These are phyloP conservation scores for Tylopilus subfusipes DNA, from an alignment of 768 basidiomycete species.

Conservation along the genomic window DNA sequence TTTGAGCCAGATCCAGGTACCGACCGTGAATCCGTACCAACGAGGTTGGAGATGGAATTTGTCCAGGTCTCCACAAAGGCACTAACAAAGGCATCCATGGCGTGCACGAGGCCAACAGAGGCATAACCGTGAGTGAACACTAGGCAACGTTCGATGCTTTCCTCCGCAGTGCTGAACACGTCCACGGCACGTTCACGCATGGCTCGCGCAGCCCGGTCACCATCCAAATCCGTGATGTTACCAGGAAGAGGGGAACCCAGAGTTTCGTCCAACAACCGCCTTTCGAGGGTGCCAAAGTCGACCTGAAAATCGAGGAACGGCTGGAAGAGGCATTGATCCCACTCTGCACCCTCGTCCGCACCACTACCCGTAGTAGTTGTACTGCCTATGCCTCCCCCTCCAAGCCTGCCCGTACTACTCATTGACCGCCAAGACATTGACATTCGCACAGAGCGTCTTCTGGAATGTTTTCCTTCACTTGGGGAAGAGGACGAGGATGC, in stretches of 20 bases:
- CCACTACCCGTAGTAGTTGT: neutral
- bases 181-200: constrained; percentile 74
- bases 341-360: constrained; percentile 43
- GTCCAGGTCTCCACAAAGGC: constrained; percentile 68
- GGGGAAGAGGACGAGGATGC: constrained; percentile 22
- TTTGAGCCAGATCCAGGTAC: constrained; percentile 28
- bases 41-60: constrained; percentile 44
- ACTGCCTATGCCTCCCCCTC: constrained; percentile 10
- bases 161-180: constrained; percentile 75
- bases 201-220: constrained; percentile 51
- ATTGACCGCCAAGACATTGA: constrained; percentile 59
- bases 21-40: constrained; percentile 28
- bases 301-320: constrained; percentile 90
- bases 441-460: constrained; percentile 59
- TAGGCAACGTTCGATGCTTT: constrained; percentile 69
- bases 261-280: constrained; percentile 58
- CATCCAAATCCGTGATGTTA: constrained; percentile 21
- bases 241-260: constrained; percentile 46
- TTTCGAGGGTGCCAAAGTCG: constrained; percentile 79
- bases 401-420: constrained; percentile 18
- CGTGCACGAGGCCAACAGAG: constrained; percentile 63
- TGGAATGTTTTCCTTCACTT: constrained; percentile 31
- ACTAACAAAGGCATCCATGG: constrained; percentile 68
- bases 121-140: constrained; percentile 91
- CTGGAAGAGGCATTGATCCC: constrained; percentile 92